Conservation (phyloP, 2,329 filamentous ascomycete species). For the Trichoderma hamatum region DNA sequence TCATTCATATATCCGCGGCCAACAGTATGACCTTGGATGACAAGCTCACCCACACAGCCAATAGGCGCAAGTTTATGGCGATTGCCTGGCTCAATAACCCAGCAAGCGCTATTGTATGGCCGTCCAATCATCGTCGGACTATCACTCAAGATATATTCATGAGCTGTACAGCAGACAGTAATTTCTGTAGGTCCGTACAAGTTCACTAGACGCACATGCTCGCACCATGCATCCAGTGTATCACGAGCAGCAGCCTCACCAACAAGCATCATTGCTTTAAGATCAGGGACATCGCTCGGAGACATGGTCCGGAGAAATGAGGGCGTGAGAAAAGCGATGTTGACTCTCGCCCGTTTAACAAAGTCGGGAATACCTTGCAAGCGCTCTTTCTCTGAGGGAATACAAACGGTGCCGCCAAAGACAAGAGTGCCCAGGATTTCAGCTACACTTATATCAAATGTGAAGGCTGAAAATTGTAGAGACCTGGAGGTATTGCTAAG, state of each 20-base stretch:
- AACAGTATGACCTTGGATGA: slow-evolving; percentile 40
- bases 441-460: slow-evolving; percentile 51
- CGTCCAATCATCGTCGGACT: slow-evolving; percentile 21
- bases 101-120: slow-evolving; percentile 25
- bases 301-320: slow-evolving; percentile 28
- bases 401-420: slow-evolving; percentile 32
- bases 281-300: slow-evolving; percentile 21
- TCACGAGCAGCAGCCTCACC: slow-evolving; percentile 27
- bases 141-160: not conserved
- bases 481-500: slow-evolving; percentile 54
- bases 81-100: slow-evolving; percentile 31
- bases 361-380: slow-evolving; percentile 16
- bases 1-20: slow-evolving; percentile 53
- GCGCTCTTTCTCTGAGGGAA: slow-evolving; percentile 31
- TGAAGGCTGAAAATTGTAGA: slow-evolving; percentile 54
- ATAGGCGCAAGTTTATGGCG: slow-evolving; percentile 28
- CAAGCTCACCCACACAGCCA: slow-evolving; percentile 32
- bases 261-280: slow-evolving; percentile 25
- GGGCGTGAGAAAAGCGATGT: slow-evolving; percentile 28
- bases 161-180: slow-evolving; percentile 7
- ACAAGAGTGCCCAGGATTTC: slow-evolving; percentile 32
- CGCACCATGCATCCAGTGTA: slow-evolving; percentile 21
- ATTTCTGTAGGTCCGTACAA: slow-evolving; percentile 29
- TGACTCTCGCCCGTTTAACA: slow-evolving; percentile 9
- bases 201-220: slow-evolving; percentile 29